Evolutionary conservation across 2,329 filamentous ascomycete species (phyloP).

Genomic region (Fusarium incarnatum): DNA sequence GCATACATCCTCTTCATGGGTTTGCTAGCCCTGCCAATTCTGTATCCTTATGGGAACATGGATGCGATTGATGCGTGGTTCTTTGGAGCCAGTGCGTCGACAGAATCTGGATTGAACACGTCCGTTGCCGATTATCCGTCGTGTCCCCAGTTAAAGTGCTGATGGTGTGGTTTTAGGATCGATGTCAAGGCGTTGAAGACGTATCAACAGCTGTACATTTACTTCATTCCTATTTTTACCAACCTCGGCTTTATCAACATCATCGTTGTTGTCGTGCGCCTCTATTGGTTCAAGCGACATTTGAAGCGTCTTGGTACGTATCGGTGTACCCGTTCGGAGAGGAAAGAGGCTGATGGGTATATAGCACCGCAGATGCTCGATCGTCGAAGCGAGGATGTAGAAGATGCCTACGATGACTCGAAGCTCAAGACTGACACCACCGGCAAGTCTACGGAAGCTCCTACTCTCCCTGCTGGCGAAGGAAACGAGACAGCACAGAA

Average conservation of each 20-base stretch:
- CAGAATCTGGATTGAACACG: conserved; percentile 3
- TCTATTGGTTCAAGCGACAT: conserved; percentile 61
- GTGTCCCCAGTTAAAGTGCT: not conserved
- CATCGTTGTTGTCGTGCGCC: conserved; percentile 58
- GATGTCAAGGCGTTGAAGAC: conserved; percentile 61
- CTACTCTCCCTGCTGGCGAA: rapidly evolving
- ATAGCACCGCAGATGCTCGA: not conserved
- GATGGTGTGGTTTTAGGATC: conserved; percentile 49
- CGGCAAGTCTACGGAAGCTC: not conserved
- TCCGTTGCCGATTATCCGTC: not conserved
- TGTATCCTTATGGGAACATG: conserved; percentile 3
- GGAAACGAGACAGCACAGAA: too few relatives aligned
- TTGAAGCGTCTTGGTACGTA: conserved; percentile 46
- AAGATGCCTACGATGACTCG: not conserved
- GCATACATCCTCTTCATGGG: conserved; percentile 5
- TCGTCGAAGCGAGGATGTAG: not conserved
- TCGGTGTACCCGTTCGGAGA: too few relatives aligned
- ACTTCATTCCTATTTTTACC: conserved; percentile 60
- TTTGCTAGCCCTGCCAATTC: not conserved
- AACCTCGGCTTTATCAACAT: conserved; percentile 64
- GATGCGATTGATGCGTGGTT: conserved; percentile 5
- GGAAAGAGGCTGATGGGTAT: rapidly evolving
- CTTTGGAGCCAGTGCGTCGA: conserved; percentile 4
- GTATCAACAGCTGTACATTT: conserved; percentile 64
- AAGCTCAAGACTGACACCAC: not conserved